Conservation (phyloP, 2,329 filamentous ascomycete species). For the Cordyceps militaris region DNA sequence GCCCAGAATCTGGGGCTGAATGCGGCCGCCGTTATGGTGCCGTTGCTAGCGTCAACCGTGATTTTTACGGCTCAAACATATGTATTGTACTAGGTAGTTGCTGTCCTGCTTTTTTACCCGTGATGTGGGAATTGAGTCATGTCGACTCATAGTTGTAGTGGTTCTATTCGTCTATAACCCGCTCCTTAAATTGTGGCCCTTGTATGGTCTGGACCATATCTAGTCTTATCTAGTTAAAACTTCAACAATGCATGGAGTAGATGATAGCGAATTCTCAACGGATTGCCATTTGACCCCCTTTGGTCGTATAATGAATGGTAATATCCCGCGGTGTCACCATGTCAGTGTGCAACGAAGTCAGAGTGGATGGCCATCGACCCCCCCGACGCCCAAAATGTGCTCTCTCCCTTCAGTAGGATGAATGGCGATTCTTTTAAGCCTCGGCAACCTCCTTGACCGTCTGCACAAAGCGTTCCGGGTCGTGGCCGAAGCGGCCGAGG, state of each 20-base stretch:
- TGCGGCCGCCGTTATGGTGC: too few species aligned
- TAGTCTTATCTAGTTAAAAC: too few species aligned
- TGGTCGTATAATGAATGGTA: too few species aligned
- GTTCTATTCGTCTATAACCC: not conserved
- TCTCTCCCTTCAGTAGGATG: too few species aligned
- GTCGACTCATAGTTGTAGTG: not conserved
- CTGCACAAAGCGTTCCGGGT: conserved; percentile 62
- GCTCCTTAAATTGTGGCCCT: not conserved
- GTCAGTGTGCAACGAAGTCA: too few species aligned
- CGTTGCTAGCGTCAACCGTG: not conserved
- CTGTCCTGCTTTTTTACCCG: too few species aligned
- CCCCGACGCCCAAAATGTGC: too few species aligned
- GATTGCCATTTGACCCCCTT: too few species aligned
- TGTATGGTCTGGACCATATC: not conserved
- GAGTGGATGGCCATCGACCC: not conserved
- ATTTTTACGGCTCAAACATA: not conserved
- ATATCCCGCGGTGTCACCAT: too few species aligned
- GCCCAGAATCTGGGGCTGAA: not conserved
- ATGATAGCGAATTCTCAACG: too few species aligned
- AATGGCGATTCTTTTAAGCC: conserved; percentile 20
- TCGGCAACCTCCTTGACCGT: conserved; percentile 65
- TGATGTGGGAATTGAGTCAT: not conserved
- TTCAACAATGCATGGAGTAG: too few species aligned
- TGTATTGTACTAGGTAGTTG: not conserved
- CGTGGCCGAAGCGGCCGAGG: conserved; percentile 73